Conservation (phyloP, 441 rosid genomes). For the Erodium chrysanthum region DNA sequence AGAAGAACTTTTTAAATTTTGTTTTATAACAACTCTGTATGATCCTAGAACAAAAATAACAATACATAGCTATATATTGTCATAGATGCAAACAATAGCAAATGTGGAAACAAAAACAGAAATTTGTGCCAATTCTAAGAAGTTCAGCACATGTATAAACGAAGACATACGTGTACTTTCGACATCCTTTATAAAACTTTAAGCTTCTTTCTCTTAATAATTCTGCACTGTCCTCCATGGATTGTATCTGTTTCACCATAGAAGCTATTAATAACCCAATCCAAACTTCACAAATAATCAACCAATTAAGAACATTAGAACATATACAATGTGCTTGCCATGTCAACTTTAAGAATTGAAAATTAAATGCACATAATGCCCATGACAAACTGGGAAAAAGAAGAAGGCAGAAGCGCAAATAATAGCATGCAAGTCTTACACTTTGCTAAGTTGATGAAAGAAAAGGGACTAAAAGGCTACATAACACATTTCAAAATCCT, state of each 20-base stretch:
- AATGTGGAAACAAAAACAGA: background rate
- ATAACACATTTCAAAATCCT: background rate
- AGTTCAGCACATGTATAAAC: background rate
- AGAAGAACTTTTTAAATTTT: background rate
- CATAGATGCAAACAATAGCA: background rate
- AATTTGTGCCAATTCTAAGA: background rate
- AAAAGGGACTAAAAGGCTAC: background rate
- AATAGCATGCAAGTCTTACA: background rate
- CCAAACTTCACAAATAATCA: background rate
- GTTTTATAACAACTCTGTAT: background rate
- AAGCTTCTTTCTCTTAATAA: constrained; percentile 22
- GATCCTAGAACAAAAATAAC: background rate
- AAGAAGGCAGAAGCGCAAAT: background rate
- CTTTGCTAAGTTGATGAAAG: background rate
- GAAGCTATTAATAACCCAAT: background rate
- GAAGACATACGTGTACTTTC: constrained; percentile 23
- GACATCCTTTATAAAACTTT: constrained; percentile 8
- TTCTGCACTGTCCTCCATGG: constrained; percentile 24
- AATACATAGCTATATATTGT: background rate
- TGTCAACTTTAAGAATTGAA: background rate
- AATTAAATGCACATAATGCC: background rate
- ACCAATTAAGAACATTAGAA: background rate
- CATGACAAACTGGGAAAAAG: background rate
- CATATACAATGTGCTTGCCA: background rate
- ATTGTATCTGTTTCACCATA: constrained; percentile 19